Base-by-base conservation (phyloP, 225 moss, liverwort and hornwort species). In the Thuidium tamariscinum region DNA sequence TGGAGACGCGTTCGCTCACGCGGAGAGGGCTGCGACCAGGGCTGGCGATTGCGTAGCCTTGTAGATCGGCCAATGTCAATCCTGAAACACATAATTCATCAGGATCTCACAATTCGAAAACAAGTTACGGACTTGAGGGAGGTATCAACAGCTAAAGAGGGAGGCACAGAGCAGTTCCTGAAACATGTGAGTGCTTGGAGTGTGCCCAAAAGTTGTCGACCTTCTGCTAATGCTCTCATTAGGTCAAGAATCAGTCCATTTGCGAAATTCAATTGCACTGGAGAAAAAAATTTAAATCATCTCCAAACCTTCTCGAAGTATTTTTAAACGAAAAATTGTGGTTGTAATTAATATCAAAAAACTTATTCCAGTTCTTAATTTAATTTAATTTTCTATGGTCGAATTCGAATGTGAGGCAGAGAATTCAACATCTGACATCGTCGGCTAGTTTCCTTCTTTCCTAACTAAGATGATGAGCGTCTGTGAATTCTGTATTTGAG, bases 61-160 rank as follows among this genome's bases (percentile, higher is more conserved):
- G 89, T 25, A 89, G 71, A 80, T 91, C 91, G 69, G 85, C 91
- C 82, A 87, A 10, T 74, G 90, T 89, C 87, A 90, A 79, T 86
- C 89, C 91, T 93, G 91, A 65, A 88, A 55, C 65, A 77, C 57
- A 55, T 66, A 34, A 20, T 56, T 66, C 29, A 55, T 87, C n/a
- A 88, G 79, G 51, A 81, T 80, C 37, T 68, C 83, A 57, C 44
- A 88, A 49, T 62, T 57, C 18, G 68, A 70, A 32, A 48, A 21
- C n/a, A 49, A 54, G 49, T 36, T 39, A 41, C 52, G 60, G 26
- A 76, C 48, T 59, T 61, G 56, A 82, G 65, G 82, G 49, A 72
- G 82, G 26, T 70, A 76, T 68, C 62, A 70, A 46, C 11, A 81
- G 54, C 59, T 29, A 27, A 67, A 76, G 73, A 56, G 42, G 76